Conservation (phyloP, 495 filamentous ascomycete species). For the Schizothecium vesticola region DNA sequence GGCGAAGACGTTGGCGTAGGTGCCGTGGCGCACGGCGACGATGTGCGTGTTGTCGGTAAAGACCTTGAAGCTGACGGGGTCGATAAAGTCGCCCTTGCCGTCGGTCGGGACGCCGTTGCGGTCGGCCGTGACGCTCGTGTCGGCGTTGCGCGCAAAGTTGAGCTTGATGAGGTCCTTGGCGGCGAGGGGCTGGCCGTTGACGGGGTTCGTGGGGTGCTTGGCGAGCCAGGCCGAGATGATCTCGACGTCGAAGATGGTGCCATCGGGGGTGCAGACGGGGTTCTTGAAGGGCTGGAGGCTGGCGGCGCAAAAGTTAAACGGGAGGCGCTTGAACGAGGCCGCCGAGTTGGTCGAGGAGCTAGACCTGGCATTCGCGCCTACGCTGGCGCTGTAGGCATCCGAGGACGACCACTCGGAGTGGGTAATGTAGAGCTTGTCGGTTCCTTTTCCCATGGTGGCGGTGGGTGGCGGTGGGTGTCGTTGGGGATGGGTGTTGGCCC, state of each 20-base stretch:
- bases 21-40: conserved; percentile 71
- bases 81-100: conserved; percentile 73
- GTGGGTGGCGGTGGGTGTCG: too few species aligned
- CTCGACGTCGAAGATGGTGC: conserved; percentile 80
- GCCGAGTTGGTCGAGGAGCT: conserved; percentile 41
- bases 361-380: conserved; percentile 62
- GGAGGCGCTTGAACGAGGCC: conserved; percentile 77
- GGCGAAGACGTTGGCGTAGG: conserved; percentile 86
- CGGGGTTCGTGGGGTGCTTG: conserved; percentile 85
- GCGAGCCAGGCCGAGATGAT: conserved; percentile 89
- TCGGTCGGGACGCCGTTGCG: conserved; percentile 33
- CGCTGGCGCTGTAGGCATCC: conserved; percentile 74
- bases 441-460: conserved; percentile 45
- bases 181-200: conserved; percentile 73
- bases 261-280: conserved; percentile 73
- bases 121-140: conserved; percentile 41
- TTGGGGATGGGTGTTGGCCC: too few species aligned
- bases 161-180: conserved; percentile 83
- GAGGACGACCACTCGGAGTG: conserved; percentile 94
- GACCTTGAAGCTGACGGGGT: conserved; percentile 95
- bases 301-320: conserved; percentile 97
- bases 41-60: conserved; percentile 98
- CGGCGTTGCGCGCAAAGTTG: conserved; percentile 86
- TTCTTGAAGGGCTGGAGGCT: conserved; percentile 87
- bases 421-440: conserved; percentile 84